Base-by-base conservation (phyloP, 352 stramenopile species). In the Phytophthora citricola region DNA sequence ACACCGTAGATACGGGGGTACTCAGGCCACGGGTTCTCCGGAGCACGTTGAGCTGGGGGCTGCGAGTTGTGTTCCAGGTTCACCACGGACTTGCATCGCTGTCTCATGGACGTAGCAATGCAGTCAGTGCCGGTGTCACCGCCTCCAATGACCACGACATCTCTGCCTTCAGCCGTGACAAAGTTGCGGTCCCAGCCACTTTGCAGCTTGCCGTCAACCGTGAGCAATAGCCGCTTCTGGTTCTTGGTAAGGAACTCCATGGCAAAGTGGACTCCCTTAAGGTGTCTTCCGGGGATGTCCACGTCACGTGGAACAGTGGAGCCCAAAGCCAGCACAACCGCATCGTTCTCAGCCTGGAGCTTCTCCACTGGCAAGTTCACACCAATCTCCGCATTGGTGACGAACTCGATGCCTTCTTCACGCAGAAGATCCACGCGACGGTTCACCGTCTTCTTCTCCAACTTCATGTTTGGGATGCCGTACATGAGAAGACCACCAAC, bases 381-480 rank as follows among this genome's bases (percentile, higher is more conserved):
- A 22, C 94, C 95, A 58, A 99, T 92, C 63, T 99, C 81, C 24
- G 95, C 93, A 59, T 98, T 98, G 0, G 93, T 98, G 7, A 98
- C 86, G 79, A 99, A 99, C 73, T 98, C 90, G 71, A 99, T 99
- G 52, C 97, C 97, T 75, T 99, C 97, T 51, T 98, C 89, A 5
- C 76, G 81, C 15, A 99, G 83, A 29, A 99, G 73, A 71, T 99
- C 88, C 7, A 99, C 90, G 49, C 97, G 90, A 41, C 96, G 92
- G 65, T 98, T 88, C 8, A 99, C 96, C 15, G 89, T 98, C 66
- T 98, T 94, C 84, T 99, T 99, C 59, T 99, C 96, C 5, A 99
- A 79, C 81, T 99, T 99, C 95, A 99, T 99, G 82, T 99, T 99
- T 20, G 97, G 97, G 71, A 99, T 99, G 43, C 97, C 97, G 71